Percentiles rank a stretch among this genome's conserved stretches.
These are phyloP conservation scores for Fusarium transvaalense DNA, from an alignment of 2,329 filamentous ascomycete species.

Conservation along the genomic window DNA sequence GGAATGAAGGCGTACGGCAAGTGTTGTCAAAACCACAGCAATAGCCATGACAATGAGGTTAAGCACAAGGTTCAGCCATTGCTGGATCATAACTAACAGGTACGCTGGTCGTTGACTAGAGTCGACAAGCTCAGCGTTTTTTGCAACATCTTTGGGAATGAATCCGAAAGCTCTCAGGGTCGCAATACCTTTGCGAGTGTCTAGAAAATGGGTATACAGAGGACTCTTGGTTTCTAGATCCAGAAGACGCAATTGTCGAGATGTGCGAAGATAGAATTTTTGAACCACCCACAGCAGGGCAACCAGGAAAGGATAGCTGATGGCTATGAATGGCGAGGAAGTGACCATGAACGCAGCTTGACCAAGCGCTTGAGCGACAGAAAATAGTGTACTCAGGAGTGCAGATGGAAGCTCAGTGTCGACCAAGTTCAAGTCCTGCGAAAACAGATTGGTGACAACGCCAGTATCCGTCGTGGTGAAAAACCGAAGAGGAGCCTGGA, in stretches of 20 bases:
- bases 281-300: conserved; percentile 64
- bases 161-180: conserved; percentile 67
- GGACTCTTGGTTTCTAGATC: conserved; percentile 73
- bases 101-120: conserved; percentile 69
- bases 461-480: conserved; percentile 59
- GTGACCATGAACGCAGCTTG: conserved; percentile 59
- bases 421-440: conserved; percentile 59
- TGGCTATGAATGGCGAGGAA: conserved; percentile 58
- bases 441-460: conserved; percentile 58
- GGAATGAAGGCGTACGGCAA: conserved; percentile 59
- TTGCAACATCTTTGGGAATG: conserved; percentile 45
- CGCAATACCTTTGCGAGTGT: conserved; percentile 65
- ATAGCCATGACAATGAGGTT: conserved; percentile 63
- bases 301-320: conserved; percentile 64
- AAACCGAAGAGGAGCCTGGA: conserved; percentile 57
- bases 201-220: conserved; percentile 64
- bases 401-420: conserved; percentile 56
- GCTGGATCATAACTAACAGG: conserved; percentile 68
- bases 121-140: conserved; percentile 64
- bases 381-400: conserved; percentile 31
- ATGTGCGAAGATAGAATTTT: conserved; percentile 70
- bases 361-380: conserved; percentile 6
- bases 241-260: conserved; percentile 69
- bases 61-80: conserved; percentile 67
- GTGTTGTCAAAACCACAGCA: conserved; percentile 59